These are phyloP conservation scores for Colletotrichum sp. DNA, from an alignment of 2,329 filamentous ascomycete species.

Conservation along the genomic window DNA sequence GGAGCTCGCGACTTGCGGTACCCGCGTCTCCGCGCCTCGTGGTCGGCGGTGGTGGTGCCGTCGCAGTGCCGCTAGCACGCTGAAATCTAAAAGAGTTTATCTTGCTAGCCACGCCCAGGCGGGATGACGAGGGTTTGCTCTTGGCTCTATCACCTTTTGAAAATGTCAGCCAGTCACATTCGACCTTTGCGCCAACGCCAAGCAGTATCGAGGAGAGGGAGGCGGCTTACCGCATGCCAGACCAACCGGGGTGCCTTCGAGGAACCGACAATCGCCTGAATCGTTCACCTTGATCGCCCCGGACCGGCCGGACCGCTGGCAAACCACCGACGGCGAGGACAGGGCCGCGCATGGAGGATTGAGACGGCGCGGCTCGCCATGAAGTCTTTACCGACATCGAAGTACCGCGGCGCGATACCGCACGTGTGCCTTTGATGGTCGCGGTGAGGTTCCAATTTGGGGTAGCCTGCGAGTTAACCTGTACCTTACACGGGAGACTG, in stretches of 20 bases:
- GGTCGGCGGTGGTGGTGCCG: neutral
- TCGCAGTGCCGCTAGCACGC: neutral
- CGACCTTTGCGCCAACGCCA: neutral
- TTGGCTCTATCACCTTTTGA: neutral
- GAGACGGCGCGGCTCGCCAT: neutral
- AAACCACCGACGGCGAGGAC: neutral
- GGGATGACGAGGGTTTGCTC: neutral
- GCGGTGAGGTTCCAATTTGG: neutral
- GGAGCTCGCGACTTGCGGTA: constrained; percentile 11
- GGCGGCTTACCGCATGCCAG: neutral
- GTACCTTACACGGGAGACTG: neutral
- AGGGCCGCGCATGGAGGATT: neutral
- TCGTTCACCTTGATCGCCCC: neutral
- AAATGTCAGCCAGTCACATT: neutral
- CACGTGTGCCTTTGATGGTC: neutral
- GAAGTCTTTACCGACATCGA: neutral
- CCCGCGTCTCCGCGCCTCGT: neutral
- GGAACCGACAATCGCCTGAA: neutral
- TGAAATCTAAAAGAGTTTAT: neutral
- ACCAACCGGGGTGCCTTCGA: neutral
- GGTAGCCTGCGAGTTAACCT: neutral
- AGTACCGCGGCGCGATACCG: neutral
- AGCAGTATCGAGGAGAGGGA: neutral
- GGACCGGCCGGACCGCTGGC: neutral
- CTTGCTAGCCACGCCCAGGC: neutral